Evolutionary conservation across 495 filamentous ascomycete species (phyloP), one percentile per base, ranked within the genome.

Genomic region (Haplographium delicatum): DNA sequence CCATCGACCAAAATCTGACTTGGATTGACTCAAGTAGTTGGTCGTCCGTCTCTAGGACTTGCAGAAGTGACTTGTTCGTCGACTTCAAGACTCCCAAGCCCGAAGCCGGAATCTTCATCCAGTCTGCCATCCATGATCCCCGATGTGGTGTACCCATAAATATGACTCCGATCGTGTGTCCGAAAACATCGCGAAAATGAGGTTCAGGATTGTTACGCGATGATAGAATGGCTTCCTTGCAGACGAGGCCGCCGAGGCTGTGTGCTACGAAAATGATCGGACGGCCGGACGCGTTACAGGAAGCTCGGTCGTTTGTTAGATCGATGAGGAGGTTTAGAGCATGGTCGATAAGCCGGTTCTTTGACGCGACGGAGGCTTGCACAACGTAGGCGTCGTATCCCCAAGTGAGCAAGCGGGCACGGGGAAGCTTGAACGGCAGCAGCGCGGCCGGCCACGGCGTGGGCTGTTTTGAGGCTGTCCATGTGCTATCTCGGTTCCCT

Each of bases 171-270:
- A 7, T 30, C 19, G 35, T 57, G 37, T 33, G 13, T 41, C 47
- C 25, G 20, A 57, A 47, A 25, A 51, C 40, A 42, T 51, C 13
- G 34, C 44, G 10, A 30, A 51, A 27, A 51, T 57, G 47, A 25
- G 23, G 31, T 42, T 48, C 47, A 15, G 53, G 39, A 19, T 34
- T 25, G 19, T 51, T 45, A 24, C 43, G 35, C n/a, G 49, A 61
- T 6, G 22, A 22, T 15, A 58, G 15, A 54, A 60, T 40, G 25
- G 48, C 48, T 30, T 60, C 65, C 35, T 76, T 76, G 24, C 75
- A 70, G 16, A 79, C 58, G 20, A 77, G 66, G 0, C 74, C 76
- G n/a, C 76, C 73, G 2, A 79, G 63, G 50, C 73, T 77, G 56
- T 80, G 75, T 1, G 58, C 73, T 1, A 78, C 55, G 53, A 80